Evolutionary conservation across 257 asterid species (phyloP).

Genomic region (Gentiana macrophylla): DNA sequence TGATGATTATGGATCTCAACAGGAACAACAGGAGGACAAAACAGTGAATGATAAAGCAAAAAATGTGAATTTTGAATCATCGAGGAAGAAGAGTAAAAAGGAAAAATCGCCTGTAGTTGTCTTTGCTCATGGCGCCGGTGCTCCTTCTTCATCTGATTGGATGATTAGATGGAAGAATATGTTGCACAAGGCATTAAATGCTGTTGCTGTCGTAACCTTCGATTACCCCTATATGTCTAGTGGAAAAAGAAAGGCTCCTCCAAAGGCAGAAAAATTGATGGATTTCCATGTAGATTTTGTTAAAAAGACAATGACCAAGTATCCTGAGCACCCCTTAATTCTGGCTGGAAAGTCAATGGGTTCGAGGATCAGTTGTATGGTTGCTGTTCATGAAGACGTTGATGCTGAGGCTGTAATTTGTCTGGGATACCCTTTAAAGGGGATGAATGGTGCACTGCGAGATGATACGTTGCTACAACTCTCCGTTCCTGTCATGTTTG

Average conservation of each 20-base stretch:
- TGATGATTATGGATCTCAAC: slow-evolving; percentile 10
- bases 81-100: slow-evolving; percentile 8
- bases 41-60: slow-evolving; percentile 5
- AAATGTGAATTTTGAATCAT: slow-evolving; percentile 3
- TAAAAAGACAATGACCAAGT: slow-evolving; percentile 34
- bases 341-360: slow-evolving; percentile 95
- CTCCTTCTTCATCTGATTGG: slow-evolving; percentile 91
- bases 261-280: slow-evolving; percentile 78
- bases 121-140: slow-evolving; percentile 90
- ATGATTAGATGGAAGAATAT: slow-evolving; percentile 75
- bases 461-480: slow-evolving; percentile 61
- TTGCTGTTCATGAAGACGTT: slow-evolving; percentile 41
- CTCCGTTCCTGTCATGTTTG: slow-evolving; percentile 58
- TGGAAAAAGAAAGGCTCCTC: slow-evolving; percentile 64
- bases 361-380: slow-evolving; percentile 93
- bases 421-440: slow-evolving; percentile 92
- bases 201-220: slow-evolving; percentile 64
- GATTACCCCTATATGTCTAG: slow-evolving; percentile 78
- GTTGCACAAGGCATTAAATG: slow-evolving; percentile 48
- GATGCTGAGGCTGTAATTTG: slow-evolving; percentile 53
- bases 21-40: slow-evolving; percentile 4
- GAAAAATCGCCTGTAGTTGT: slow-evolving; percentile 53
- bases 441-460: slow-evolving; percentile 46
- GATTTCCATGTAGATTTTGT: slow-evolving; percentile 60
- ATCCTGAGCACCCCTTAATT: slow-evolving; percentile 70